Base-by-base conservation (phyloP, 2,329 filamentous ascomycete species). In the Trichoderma sp. region DNA sequence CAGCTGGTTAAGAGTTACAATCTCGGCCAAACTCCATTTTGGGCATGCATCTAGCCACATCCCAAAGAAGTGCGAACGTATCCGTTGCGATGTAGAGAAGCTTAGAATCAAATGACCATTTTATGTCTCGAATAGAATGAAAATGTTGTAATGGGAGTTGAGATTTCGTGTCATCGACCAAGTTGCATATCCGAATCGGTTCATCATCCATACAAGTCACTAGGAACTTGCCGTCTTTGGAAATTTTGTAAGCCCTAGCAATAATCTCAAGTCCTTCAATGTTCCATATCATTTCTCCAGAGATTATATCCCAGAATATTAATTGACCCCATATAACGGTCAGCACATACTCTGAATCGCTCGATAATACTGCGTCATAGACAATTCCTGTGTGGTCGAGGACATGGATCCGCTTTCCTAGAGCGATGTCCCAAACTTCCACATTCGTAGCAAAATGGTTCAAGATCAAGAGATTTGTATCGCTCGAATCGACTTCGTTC, bases 321-420 rank as follows among this genome's bases (percentile, higher is more conserved):
- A 0, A 18, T 43, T 26, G 58, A 7, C 24, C 6, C 0, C 1
- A 1, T 4, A 37, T 18, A 5, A 46, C 1, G 21, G 10, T 7
- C 8, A 59, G 39, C 14, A 30, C 24, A 14, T 11, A 24, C 1
- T 43, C n/a, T 18, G 18, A 59, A 28, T 46, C 58, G 34, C 56
- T 26, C 2, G 37, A 59, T 13, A 46, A 59, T n/a, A n/a, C 24
- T n/a, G 34, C 58, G 1, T 28, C 10, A 0, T 13, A 3, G 1
- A 59, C 58, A 13, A 2, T 4, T 43, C 30, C 58, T 4, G 8
- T 18, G 16, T 59, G 58, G 8, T 3, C 30, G 58, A 59, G 24
- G 26, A 1, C 5, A 3, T 13, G 58, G 6, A 4, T 1, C n/a
- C 24, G 58, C 4, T 4, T n/a, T 11, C 58, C 58, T 30, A 37